These are phyloP conservation scores for Globisporangium canariense DNA, from an alignment of 352 stramenopile species.

Conservation along the genomic window DNA sequence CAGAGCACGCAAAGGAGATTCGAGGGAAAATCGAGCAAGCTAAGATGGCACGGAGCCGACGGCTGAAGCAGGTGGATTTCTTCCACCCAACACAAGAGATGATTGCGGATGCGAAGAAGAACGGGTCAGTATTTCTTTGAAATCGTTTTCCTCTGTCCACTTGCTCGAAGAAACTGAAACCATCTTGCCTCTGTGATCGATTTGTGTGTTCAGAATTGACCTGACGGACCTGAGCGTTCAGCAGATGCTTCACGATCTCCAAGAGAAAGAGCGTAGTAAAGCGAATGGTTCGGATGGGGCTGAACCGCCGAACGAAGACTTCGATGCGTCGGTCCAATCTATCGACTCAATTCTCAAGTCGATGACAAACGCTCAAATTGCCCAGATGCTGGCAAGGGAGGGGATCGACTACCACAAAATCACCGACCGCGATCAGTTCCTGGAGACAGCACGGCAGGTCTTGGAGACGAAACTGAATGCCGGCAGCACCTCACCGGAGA, in stretches of 20 bases:
- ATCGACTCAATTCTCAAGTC: conserved; percentile 72
- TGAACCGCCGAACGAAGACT: conserved; percentile 7
- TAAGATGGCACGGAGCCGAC: conserved; percentile 39
- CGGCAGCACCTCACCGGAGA: conserved; percentile 12
- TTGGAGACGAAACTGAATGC: conserved; percentile 51
- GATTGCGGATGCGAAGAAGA: conserved; percentile 74
- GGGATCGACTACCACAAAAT: conserved; percentile 80
- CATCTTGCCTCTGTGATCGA: background rate
- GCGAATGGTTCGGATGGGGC: conserved; percentile 15
- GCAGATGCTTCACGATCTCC: conserved; percentile 77
- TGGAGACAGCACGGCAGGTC: conserved; percentile 72
- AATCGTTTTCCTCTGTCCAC: background rate
- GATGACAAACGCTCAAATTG: conserved; percentile 73
- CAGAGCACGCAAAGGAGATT: conserved; percentile 58
- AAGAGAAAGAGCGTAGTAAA: conserved; percentile 61
- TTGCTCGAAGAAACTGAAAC: background rate
- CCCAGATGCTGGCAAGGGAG: conserved; percentile 51
- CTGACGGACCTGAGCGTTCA: conserved; percentile 68
- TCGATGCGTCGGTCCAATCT: conserved; percentile 29
- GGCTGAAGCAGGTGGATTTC: conserved; percentile 68
- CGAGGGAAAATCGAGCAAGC: conserved; percentile 52
- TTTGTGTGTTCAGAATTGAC: conserved; percentile 51
- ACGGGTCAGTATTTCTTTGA: conserved; percentile 35
- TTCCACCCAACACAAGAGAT: conserved; percentile 74
- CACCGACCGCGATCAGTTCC: conserved; percentile 61